phyloP scores from a whole-genome alignment of 139 green algal species.

The Pleodorina starrii region DNA sequence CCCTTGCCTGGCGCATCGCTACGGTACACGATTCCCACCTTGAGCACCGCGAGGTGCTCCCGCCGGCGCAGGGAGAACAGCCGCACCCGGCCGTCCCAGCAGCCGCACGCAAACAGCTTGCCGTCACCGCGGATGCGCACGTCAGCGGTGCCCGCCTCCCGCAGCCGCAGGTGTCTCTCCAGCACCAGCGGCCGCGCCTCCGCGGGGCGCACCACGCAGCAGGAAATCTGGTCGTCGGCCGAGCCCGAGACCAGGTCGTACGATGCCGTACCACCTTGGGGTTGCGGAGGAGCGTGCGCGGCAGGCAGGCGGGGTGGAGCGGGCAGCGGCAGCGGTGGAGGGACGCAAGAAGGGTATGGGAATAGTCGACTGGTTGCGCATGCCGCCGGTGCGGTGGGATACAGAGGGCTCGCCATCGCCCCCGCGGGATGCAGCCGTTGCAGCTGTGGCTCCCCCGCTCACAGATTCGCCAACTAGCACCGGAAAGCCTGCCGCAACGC shows the following conservation, averaged over 20 bases:
- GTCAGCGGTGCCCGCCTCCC: constrained; percentile 56
- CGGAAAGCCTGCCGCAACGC: too few species aligned
- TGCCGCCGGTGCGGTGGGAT: too few species aligned
- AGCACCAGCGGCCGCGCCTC: not conserved
- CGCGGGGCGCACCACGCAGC: not conserved
- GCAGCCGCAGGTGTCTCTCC: constrained; percentile 36
- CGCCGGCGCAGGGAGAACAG: constrained; percentile 64
- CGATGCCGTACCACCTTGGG: too few species aligned
- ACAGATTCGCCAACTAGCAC: too few species aligned
- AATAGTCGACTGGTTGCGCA: too few species aligned
- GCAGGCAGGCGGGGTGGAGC: too few species aligned
- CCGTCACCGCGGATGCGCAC: constrained; percentile 65
- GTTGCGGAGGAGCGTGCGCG: too few species aligned
- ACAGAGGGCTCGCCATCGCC: too few species aligned
- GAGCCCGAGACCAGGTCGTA: constrained; percentile 37
- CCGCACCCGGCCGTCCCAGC: constrained; percentile 74
- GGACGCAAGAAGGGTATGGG: too few species aligned
- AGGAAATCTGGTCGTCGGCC: not conserved
- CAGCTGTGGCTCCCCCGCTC: too few species aligned
- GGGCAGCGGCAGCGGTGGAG: too few species aligned
- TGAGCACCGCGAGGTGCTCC: constrained; percentile 65
- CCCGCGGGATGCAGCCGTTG: too few species aligned
- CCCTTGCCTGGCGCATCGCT: not conserved
- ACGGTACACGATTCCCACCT: not conserved
- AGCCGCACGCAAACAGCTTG: constrained; percentile 66